Evolutionary conservation across 768 basidiomycete genomes (phyloP), one percentile per base, ranked within the genome.

Genomic region (Pulveroboletus sp.): DNA sequence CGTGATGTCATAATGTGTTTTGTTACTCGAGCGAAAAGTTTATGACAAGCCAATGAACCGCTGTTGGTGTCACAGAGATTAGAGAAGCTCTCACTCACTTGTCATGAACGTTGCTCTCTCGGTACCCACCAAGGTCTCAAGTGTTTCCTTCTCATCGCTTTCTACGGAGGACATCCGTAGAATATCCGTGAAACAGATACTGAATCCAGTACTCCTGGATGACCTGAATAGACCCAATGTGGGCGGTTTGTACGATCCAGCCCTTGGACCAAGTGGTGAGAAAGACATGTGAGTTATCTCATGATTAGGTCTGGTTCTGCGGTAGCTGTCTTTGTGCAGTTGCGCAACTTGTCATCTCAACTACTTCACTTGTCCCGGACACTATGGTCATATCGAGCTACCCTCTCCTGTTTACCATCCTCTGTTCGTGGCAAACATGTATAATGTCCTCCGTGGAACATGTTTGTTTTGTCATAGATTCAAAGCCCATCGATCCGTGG

Each of bases 361-460:
- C 41, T 95, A 93, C 63, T 98, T 86, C 72, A 86, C 86, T 52
- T 99, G 96, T 68, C 94, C 96, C 2, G 96, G 96, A 15, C 96
- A 99, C 69, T 99, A 88, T 71, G 96, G 96, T 18, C 96, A 98
- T 69, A 95, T 99, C 53, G 93, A 97, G 54, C 80, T 99, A 6
- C 93, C 95, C 17, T 81, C 88, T 15, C 94, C 96, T 12, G 91
- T 98, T 3, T 98, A 89, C 64, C 95, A 99, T 63, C 96, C 96
- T 0, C 73, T 99, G 35, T 99, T 98, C 71, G 92, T 98, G 83
- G 75, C 78, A 30, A 90, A 94, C 61, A 85, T 88, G 76, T 94
- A 85, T 66, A 86, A 86, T 56, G 72, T 98, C 40, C 73, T 99
- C 18, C 83, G 94, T 50, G 86, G 86, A 33, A 83, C 83, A 12